Evolutionary conservation across 345 rosid species (phyloP), one percentile per base, ranked within the genome.

Genomic region (Melastoma malabathricum): DNA sequence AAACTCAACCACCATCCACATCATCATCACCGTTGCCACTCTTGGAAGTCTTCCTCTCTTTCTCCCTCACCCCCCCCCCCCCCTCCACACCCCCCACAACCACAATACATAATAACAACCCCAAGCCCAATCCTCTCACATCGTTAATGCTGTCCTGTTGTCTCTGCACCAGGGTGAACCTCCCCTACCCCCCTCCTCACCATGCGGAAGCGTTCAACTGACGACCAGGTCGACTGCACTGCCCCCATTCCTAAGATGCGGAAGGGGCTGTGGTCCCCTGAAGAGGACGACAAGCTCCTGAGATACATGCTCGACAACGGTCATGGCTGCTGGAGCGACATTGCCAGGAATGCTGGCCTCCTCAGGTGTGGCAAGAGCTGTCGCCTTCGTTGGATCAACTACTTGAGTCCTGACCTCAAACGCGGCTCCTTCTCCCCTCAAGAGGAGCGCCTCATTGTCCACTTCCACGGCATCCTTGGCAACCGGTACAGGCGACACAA

Each of bases 291-390:
- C 68, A 84, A 77, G 63, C 78, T 84, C 23, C 75, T 81, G 43
- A 77, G 74, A 47, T 84, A 81, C 55, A 84, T 81, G 89, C 22
- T 81, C 18, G 72, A 73, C 31, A 81, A 65, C 55, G 94, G 94
- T n/a, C 89, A 84, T 59, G 89, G 94, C 14, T 81, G 94, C 47
- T 84, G 94, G 94, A 84, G 82, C 64, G 86, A 84, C 52, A 77
- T 84, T 51, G 89, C 89, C 10, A 65, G 77, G 45, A 81, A 81
- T 73, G 86, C 94, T 16, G 89, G 89, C 47, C 70, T 84, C 43
- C 79, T 55, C 46, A 68, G 94, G n/a, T 84, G 94, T 29, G 89
- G 94, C 14, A 84, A 84, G 68, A 84, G 94, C 49, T 84, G 86
- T 47, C 89, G 94, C 23, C 88, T 84, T 58, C 89, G 94, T 15